These are phyloP conservation scores for Saturnispora ahearnii DNA, from an alignment of 805 yeast genomes.

Conservation along the genomic window DNA sequence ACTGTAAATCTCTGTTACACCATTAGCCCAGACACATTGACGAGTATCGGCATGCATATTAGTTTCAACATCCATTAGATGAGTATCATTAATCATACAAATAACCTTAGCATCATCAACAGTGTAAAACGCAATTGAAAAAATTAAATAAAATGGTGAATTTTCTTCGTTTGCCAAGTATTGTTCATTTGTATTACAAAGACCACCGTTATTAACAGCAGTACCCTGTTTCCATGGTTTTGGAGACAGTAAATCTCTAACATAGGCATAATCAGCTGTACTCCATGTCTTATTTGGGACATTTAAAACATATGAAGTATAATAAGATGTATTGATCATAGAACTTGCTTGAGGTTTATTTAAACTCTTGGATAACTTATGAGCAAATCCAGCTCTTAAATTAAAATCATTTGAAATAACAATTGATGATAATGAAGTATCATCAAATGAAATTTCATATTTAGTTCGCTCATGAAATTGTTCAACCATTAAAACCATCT, in stretches of 20 bases:
- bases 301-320: constrained; percentile 14
- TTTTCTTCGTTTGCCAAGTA: background rate
- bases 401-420: background rate
- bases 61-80: constrained; percentile 8
- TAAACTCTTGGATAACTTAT: background rate
- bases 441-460: background rate
- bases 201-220: background rate
- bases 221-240: background rate
- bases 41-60: background rate
- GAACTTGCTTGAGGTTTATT: background rate
- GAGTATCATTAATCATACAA: constrained; percentile 8
- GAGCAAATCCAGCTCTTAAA: background rate
- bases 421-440: background rate
- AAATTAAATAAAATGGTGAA: background rate
- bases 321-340: background rate
- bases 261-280: constrained; percentile 9
- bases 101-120: constrained; percentile 9
- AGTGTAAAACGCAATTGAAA: constrained; percentile 4
- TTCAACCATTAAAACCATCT: background rate
- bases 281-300: constrained; percentile 19
- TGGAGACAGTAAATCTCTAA: background rate
- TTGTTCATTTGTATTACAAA: background rate
- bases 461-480: background rate
- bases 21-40: constrained; percentile 11
- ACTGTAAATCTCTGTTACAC: constrained; percentile 11